Percentiles rank a stretch among this genome's conserved stretches.
These are phyloP conservation scores for Thymus mandschuricus DNA, from an alignment of 257 asterid genomes.

Conservation along the genomic window DNA sequence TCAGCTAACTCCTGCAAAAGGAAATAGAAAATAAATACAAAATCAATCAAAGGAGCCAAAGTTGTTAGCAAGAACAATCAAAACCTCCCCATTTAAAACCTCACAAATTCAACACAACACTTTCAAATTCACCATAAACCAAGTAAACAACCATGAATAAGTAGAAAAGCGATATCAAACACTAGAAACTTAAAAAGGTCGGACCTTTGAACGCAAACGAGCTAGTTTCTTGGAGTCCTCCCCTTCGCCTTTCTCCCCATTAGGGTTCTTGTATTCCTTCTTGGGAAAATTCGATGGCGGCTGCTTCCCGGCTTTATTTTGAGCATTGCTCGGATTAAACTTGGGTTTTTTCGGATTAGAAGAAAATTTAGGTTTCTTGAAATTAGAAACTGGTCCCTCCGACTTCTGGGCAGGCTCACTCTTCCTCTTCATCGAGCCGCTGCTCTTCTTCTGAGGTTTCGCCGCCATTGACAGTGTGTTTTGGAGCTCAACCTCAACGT, in stretches of 20 bases:
- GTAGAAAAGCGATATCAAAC: background rate
- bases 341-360: slow-evolving; percentile 42
- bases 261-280: slow-evolving; percentile 37
- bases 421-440: slow-evolving; percentile 68
- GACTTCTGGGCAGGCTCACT: slow-evolving; percentile 40
- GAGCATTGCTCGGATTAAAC: slow-evolving; percentile 38
- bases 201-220: slow-evolving; percentile 78
- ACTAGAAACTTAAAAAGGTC: background rate
- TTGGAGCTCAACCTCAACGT: slow-evolving; percentile 23
- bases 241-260: slow-evolving; percentile 41
- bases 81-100: background rate
- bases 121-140: background rate
- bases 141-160: background rate
- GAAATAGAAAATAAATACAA: background rate
- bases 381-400: slow-evolving; percentile 31
- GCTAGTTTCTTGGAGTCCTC: slow-evolving; percentile 49
- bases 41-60: slow-evolving; percentile 6
- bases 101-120: background rate
- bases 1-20: slow-evolving; percentile 67
- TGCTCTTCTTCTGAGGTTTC: slow-evolving; percentile 45
- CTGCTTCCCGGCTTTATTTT: slow-evolving; percentile 39
- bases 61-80: slow-evolving; percentile 8
- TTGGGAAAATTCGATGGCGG: slow-evolving; percentile 42
- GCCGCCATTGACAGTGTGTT: slow-evolving; percentile 61
- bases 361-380: slow-evolving; percentile 48